A percentile compares a stretch with the other conserved stretches of the same genome.
Conservation (phyloP, 257 asterid species). For the Knoxia roxburghii region DNA sequence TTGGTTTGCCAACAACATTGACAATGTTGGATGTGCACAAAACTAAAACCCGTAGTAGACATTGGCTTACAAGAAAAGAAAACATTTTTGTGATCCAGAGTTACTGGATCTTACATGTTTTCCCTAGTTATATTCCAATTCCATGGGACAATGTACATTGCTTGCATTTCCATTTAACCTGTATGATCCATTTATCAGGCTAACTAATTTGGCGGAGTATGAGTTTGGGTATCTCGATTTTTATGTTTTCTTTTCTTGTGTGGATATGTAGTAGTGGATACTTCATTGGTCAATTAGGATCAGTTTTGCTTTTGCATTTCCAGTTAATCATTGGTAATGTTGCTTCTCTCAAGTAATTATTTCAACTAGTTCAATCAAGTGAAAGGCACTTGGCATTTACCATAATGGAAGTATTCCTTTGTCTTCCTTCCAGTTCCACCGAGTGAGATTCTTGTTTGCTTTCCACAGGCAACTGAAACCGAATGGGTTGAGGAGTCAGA, state of each 20-base stretch:
- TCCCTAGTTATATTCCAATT: not conserved
- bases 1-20: not conserved
- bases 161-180: not conserved
- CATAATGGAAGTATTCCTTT: not conserved
- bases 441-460: constrained; percentile 15
- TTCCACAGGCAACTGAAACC: constrained; percentile 75
- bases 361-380: not conserved
- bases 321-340: not conserved
- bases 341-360: not conserved
- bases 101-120: not conserved
- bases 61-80: not conserved
- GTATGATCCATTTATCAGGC: not conserved
- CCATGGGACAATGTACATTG: not conserved
- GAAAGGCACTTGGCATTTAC: not conserved
- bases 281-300: not conserved
- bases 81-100: not conserved
- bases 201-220: not conserved
- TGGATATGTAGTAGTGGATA: not conserved
- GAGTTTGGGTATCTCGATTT: not conserved
- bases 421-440: constrained; percentile 11
- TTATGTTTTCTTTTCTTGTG: not conserved
- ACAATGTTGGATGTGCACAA: constrained; percentile 1
- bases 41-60: not conserved
- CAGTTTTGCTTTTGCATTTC: not conserved
- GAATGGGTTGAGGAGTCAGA: constrained; percentile 95